Evolutionary conservation across 1,139 yeast genomes (phyloP).

Genomic region (Hansenula lynferdii): DNA sequence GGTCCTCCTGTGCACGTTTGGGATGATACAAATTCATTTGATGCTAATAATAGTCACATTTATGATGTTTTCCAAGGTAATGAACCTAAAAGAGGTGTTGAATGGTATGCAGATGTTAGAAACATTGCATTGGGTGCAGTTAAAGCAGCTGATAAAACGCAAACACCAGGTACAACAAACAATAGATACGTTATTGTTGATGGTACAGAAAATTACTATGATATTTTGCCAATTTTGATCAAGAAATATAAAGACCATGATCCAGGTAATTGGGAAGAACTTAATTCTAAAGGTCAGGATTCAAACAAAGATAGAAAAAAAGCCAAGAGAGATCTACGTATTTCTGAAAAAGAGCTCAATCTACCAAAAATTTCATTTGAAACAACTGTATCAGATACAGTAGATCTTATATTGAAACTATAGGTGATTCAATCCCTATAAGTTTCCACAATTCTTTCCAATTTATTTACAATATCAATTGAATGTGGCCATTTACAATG

Average conservation of each 20-base stretch:
- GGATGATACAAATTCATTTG: not conserved
- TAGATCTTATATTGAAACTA: not conserved
- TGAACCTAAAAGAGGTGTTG: constrained; percentile 3
- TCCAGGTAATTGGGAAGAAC: constrained; percentile 8
- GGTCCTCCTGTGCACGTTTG: constrained; percentile 5
- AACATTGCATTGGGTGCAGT: constrained; percentile 6
- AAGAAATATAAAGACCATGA: constrained; percentile 1
- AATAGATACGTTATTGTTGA: constrained; percentile 9
- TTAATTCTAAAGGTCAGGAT: constrained; percentile 1
- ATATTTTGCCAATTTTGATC: constrained; percentile 2
- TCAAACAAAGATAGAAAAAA: not conserved
- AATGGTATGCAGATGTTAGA: constrained; percentile 9
- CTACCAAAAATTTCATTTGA: constrained; percentile 4
- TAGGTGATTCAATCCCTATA: too few species aligned
- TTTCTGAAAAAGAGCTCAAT: constrained; percentile 5
- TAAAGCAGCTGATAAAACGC: constrained; percentile 4
- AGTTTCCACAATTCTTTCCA: not conserved
- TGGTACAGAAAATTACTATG: constrained; percentile 7
- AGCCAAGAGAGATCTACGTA: constrained; percentile 6
- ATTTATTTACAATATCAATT: not conserved
- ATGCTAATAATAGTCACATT: constrained; percentile 3
- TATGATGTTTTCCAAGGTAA: constrained; percentile 3
- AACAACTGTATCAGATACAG: constrained; percentile 2
- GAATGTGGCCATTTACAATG: constrained; percentile 1
- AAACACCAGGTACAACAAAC: constrained; percentile 4